Evolutionary conservation across 78 protist species (phyloP), one percentile per base, ranked within the genome.

Genomic region (Dictyostelium discoideum): DNA sequence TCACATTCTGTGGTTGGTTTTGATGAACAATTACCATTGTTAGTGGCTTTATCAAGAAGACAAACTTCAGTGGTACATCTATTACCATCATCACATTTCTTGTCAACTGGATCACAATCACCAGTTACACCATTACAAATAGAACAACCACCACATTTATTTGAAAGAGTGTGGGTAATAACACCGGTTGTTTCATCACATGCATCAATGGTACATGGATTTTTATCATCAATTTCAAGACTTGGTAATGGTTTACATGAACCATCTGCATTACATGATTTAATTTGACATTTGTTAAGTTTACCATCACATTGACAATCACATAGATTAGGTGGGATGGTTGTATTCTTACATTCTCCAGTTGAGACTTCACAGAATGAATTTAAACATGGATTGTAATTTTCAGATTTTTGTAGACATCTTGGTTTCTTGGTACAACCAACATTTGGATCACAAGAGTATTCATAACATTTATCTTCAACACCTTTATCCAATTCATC

Each of bases 21-120:
- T 37, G 22, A 37, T n/a, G 54, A 20, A 67, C 86, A 80, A 5
- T 48, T 81, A 42, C 42, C 76, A 26, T 22, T 29, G 26, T 18
- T 18, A n/a, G 26, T 6, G 13, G 16, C 0, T n/a, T 20, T n/a
- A 26, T n/a, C 18, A 5, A 69, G 0, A 18, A 74, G 3, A 60
- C 93, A 87, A 18, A 29, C 18, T 32, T 78, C 78, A 24, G 26
- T 60, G 10, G 93, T 44, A 10, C 93, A 87, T 40, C 24, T 20
- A 24, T 87, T 87, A 20, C 44, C 39, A 63, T 87, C 93, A 14
- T 87, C 85, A 42, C 86, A 81, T n/a, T 20, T 13, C 16, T 13
- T 29, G 29, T 81, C 26, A 14, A 22, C 16, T 81, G 65, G 86
- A 50, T n/a, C 84, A 32, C 80, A 44, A 1, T 37, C 22, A 40